These are phyloP conservation scores for Sicyos edulis DNA, from an alignment of 306 rosid species.

Conservation along the genomic window DNA sequence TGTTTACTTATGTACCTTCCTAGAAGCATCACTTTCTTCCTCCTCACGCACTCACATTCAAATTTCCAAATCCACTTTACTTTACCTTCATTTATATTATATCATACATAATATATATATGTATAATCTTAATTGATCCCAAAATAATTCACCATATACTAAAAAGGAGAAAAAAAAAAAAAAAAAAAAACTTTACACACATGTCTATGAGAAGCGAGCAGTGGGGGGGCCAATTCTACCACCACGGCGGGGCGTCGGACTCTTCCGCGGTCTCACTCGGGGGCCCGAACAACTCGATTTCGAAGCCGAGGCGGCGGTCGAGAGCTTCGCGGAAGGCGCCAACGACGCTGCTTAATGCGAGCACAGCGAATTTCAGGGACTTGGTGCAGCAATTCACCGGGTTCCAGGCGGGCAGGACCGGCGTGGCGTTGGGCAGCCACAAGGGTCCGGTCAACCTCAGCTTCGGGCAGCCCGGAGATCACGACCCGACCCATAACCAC, in stretches of 20 bases:
- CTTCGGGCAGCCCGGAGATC: constrained; percentile 29
- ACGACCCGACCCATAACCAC: background rate
- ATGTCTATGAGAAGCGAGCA: constrained; percentile 25
- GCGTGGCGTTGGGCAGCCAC: constrained; percentile 36
- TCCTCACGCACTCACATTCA: constrained; percentile 17
- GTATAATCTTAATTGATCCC: background rate
- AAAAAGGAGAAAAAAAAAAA: no score
- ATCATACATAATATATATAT: no score
- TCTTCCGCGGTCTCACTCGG: constrained; percentile 16
- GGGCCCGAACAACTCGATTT: constrained; percentile 30
- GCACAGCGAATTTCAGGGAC: constrained; percentile 56
- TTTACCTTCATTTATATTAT: no score
- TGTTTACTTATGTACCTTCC: constrained; percentile 38
- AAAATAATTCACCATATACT: background rate
- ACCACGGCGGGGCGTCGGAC: constrained; percentile 9
- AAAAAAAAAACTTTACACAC: no score
- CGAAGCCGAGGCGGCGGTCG: constrained; percentile 38
- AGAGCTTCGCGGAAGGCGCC: constrained; percentile 65
- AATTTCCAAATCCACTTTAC: background rate
- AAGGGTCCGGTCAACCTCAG: constrained; percentile 67
- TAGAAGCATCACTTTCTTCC: constrained; percentile 39
- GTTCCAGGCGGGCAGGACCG: constrained; percentile 34
- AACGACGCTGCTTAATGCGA: constrained; percentile 62
- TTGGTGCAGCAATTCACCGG: constrained; percentile 81
- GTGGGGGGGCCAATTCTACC: constrained; percentile 49